Base-by-base conservation (phyloP, 306 rosid genomes). In the Clitoria ternatea region DNA sequence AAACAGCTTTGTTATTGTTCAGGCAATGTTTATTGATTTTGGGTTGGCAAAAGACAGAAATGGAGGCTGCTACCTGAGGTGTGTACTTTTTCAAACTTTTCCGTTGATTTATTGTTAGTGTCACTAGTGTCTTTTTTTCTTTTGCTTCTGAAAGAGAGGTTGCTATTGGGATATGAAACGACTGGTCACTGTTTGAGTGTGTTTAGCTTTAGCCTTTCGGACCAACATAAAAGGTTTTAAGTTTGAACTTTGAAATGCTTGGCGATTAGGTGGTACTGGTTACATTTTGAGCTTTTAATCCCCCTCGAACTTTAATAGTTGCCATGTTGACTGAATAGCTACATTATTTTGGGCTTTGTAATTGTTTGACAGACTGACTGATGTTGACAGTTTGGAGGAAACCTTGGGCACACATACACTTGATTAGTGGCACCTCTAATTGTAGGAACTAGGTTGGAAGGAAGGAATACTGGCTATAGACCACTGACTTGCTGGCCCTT, bases 1-100 rank as follows among this genome's bases (percentile, higher is more conserved):
- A 52, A 19, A 19, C 53, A 7, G 37, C 29, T 2, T 43, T 13
- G 13, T 70, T 77, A 39, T 71, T 77, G 17, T 60, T 75, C 85
- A 91, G 99, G 97, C 99, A 35, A 91, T 95, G 99, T 95, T 95
- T 61, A 81, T 95, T 78, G 96, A 95, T 79, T 95, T 95, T 82
- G 96, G 97, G 71, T 82, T 95, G 74, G 99, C 97, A 13, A 91
- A 85, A 85, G 97, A 95, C 57, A 83, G 96, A 81, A 89, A 84
- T 80, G 99, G 99, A 60, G 82, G 88, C 39, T 95, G 99, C 87
- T 89, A 87, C 59, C 81, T 91, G 61, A 89, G 99, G 99, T 91
- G 72, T 61, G 77, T 70, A 67, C 49, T 69, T 36, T 56, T 69
- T 59, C 8, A 2, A 40, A 7, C 4, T 55, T 76, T 45, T 55